Evolutionary conservation across 495 filamentous ascomycete species (phyloP).

Genomic region (Hypomontagnella monticulosa): DNA sequence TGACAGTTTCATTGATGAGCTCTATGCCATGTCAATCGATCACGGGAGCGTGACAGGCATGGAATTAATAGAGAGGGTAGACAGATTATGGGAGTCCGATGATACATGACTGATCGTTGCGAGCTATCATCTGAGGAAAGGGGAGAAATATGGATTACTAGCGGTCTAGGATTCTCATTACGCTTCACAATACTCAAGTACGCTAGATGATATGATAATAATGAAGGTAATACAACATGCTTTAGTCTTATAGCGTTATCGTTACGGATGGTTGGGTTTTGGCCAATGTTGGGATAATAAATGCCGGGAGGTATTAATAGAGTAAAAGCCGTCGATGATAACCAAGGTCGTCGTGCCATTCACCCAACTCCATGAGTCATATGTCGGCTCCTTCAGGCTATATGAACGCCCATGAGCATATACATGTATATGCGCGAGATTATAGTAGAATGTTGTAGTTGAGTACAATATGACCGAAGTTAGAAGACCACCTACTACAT

Average conservation of each 20-base stretch:
- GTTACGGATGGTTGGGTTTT: too few species aligned
- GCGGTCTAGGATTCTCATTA: conserved; percentile 9
- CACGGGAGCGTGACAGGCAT: neutral
- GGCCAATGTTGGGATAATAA: too few species aligned
- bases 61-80: neutral
- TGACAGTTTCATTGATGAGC: neutral
- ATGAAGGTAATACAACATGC: neutral
- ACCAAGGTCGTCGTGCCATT: too few species aligned
- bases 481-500: neutral
- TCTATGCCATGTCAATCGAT: neutral
- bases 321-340: too few species aligned
- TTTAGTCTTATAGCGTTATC: too few species aligned
- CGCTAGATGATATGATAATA: neutral
- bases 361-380: too few species aligned
- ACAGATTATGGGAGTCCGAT: neutral
- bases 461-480: neutral
- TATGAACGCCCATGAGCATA: too few species aligned
- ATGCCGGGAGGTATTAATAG: too few species aligned
- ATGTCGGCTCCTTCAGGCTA: too few species aligned
- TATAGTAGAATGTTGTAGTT: too few species aligned
- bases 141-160: neutral
- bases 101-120: neutral
- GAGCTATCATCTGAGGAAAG: neutral
- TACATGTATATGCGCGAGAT: too few species aligned
- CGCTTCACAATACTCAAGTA: neutral